phyloP scores from a whole-genome alignment of 208 protist genomes.

The Tritrichomonas foetus region DNA sequence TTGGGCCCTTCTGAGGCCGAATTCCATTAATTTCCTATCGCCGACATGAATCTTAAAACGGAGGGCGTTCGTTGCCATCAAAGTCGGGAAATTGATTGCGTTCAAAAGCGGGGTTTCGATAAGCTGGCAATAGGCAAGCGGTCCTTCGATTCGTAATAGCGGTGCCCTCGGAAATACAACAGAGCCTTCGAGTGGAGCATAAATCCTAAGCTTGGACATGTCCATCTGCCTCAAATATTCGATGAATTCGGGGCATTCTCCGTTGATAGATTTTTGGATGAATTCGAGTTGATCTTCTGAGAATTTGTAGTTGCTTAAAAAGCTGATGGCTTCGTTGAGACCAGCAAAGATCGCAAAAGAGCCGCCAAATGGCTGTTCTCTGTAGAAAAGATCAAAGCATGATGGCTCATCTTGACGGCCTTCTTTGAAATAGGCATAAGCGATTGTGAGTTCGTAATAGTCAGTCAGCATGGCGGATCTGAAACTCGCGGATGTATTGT shows the following conservation, averaged over 20 bases:
- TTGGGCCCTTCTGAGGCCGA: conserved; percentile 76
- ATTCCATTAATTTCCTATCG: conserved; percentile 68
- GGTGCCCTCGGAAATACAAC: conserved; percentile 44
- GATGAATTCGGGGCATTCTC: background rate
- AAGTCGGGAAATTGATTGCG: conserved; percentile 47
- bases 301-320: conserved; percentile 45
- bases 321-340: conserved; percentile 43
- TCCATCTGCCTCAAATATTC: conserved; percentile 48
- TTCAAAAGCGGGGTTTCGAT: conserved; percentile 52
- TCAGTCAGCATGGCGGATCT: conserved; percentile 1
- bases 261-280: background rate
- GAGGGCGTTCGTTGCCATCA: background rate
- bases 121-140: conserved; percentile 49
- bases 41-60: background rate
- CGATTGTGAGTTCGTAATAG: conserved; percentile 30
- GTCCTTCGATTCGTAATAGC: conserved; percentile 52
- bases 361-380: conserved; percentile 6
- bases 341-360: conserved; percentile 52
- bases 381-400: conserved; percentile 31
- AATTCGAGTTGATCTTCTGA: conserved; percentile 42
- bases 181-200: conserved; percentile 48
- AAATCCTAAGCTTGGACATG: conserved; percentile 36
- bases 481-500: too few relatives aligned
- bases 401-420: background rate
- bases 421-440: background rate